Base-by-base conservation (phyloP, 768 basidiomycete species). In the Crucibulum laeve region DNA sequence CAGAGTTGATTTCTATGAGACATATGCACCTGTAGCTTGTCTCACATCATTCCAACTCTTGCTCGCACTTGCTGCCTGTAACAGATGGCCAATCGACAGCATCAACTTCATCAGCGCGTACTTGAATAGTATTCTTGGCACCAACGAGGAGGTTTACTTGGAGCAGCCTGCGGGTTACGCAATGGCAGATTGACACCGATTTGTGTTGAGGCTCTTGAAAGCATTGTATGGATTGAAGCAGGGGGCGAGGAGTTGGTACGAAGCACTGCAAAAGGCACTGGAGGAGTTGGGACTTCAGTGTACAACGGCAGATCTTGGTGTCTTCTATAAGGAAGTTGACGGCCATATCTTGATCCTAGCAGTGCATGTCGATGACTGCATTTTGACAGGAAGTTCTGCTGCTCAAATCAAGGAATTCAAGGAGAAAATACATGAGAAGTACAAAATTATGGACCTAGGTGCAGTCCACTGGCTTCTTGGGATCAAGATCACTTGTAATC, bases 391-490 rank as follows among this genome's bases (percentile, higher is more conserved):
- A 8, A 45, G 43, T n/a, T 41, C 33, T 14, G 19, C 19, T 4
- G 21, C n/a, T 0, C 45, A 54, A 18, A 36, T 50, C 42, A 14
- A 41, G 35, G 24, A 49, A 48, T 25, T 58, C 48, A 45, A 57
- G 50, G 42, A 25, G 42, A 21, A 54, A 48, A 22, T 56, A 40
- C 35, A 26, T 6, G 42, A 51, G n/a, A 44, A 45, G 8, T 56
- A 61, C 35, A 44, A 53, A 1, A 58, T 65, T 18, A 54, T 53
- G 1, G 55, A 64, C 33, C 41, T 61, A 4, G 57, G 63, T 1
- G 42, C 54, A 7, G 36, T 63, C 10, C 35, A 47, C 26, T 48
- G 43, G 28, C 45, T 64, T 15, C 43, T 62, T 1, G 55, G 56
- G 4, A 47, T 60, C 23, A 32, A 52, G 37, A 49, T 62, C 38